Conservation (phyloP, 1,284 basidiomycete genomes). For the Sporisorium sorghi region DNA sequence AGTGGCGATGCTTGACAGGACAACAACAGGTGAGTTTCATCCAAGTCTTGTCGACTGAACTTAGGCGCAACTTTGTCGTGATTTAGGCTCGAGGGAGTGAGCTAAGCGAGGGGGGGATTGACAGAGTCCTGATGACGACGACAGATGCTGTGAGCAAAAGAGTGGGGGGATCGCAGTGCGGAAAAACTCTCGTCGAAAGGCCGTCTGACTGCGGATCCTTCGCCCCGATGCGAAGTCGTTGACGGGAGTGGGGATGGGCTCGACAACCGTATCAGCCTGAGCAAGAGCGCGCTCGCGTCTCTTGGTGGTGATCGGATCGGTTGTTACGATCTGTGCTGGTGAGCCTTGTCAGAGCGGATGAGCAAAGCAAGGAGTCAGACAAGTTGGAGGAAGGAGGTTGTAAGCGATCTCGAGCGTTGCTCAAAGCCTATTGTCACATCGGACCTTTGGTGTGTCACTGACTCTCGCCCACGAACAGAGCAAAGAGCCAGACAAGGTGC, state of each 20-base stretch:
- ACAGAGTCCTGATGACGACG: background rate
- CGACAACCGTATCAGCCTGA: background rate
- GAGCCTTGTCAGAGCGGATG: background rate
- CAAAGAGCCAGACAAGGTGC: background rate
- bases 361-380: background rate
- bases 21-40: background rate
- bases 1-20: conserved; percentile 8
- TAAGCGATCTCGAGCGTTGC: conserved; percentile 5
- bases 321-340: background rate
- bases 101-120: background rate
- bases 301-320: conserved; percentile 1
- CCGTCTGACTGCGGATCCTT: background rate
- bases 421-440: conserved; percentile 9
- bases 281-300: background rate
- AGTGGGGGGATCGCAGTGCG: background rate
- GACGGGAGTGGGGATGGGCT: background rate
- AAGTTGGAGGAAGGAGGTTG: conserved; percentile 3
- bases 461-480: background rate
- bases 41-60: background rate
- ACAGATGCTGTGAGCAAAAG: background rate
- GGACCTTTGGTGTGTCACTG: conserved; percentile 1
- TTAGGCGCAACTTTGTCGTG: background rate
- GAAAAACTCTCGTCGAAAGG: background rate
- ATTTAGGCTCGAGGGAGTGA: background rate
- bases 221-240: background rate